Base-by-base conservation (phyloP, 352 stramenopile species). In the Saprolegnia parasitica region DNA sequence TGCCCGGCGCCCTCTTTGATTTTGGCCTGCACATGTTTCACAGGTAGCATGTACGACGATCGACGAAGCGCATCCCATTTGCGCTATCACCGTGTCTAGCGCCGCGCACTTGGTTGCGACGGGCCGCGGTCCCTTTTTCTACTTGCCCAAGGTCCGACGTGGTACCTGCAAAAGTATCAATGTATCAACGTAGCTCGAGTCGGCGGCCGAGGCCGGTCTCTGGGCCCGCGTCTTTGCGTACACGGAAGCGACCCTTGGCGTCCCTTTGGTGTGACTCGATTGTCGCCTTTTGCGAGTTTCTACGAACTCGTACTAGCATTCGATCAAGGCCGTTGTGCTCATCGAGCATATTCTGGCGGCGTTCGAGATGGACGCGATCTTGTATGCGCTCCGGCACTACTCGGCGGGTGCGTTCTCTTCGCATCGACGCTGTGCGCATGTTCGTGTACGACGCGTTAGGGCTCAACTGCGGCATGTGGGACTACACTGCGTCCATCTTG, bases 281-380 rank as follows among this genome's bases (percentile, higher is more conserved):
- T 9, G 18, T 21, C 29, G 23, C 6, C 15, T 9, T 55, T 42
- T 56, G 6, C n/a, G n/a, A n/a, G n/a, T n/a, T n/a, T n/a, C n/a
- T n/a, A n/a, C n/a, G n/a, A n/a, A 39, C 4, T 6, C n/a, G 24
- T 6, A 6, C 5, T 67, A 67, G 60, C 24, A n/a, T 29, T 56
- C 60, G 5, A 67, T 67, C 29, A 67, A 67, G 56, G 60, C 60
- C 10, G 23, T 32, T 6, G 60, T 67, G 20, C 24, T 67, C 20
- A 67, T 67, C 32, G 60, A 67, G 32, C 32, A 46, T 23, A 67
- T 67, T 32, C 21, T 55, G 13, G 60, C 60, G 11, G 60, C 60
- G 20, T 67, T 67, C 24, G 60, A 67, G n/a, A 67, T 67, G 60
- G 60, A 67, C 32, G 60, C 60, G 16, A 67, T 67, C 56, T 56